Evolutionary conservation across 1,284 basidiomycete genomes (phyloP), one percentile per base, ranked within the genome.

Genomic region (Pisolithus thermaeus): DNA sequence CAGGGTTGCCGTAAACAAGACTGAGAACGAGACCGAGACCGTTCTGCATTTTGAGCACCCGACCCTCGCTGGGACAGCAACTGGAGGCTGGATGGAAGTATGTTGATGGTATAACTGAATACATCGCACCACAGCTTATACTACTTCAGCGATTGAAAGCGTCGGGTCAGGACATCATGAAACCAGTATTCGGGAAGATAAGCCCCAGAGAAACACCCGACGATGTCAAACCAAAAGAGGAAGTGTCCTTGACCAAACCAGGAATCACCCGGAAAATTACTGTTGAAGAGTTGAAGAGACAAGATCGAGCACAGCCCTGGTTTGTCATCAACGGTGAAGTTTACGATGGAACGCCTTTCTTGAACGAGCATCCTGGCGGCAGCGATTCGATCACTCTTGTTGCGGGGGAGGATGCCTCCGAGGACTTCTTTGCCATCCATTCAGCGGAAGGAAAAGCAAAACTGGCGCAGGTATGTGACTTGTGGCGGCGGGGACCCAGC

Each of bases 61-160:
- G 1, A 80, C 84, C 1, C 63, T 77, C 50, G 77, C 75, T 1
- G 81, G 79, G 3, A 69, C 64, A 11, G 66, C 69, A 23, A 56
- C 73, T n/a, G 78, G 76, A 7, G 83, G 83, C 3, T 85, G 83
- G 83, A 85, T 85, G 83, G 70, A 78, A 60, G 71, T 70, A 27
- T 5, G 42, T 39, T 6, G 7, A 27, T 14, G 9, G 18, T 18
- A 47, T 53, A 3, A 40, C 42, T 1, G 6, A 16, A 9, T 18
- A 5, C 18, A 35, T 35, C 11, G 28, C 12, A 41, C 14, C 0
- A 11, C 50, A 12, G 46, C 37, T 7, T 20, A 38, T n/a, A 11
- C 28, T 45, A 50, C 38, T 49, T 8, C 61, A 76, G 68, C 69
- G 80, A 25, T 65, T 83, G 59, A 81, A 81, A 60, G 65, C 69